These are phyloP conservation scores for Tolypocladium ophioglossoides DNA, from an alignment of 2,329 filamentous ascomycete species.

Conservation along the genomic window DNA sequence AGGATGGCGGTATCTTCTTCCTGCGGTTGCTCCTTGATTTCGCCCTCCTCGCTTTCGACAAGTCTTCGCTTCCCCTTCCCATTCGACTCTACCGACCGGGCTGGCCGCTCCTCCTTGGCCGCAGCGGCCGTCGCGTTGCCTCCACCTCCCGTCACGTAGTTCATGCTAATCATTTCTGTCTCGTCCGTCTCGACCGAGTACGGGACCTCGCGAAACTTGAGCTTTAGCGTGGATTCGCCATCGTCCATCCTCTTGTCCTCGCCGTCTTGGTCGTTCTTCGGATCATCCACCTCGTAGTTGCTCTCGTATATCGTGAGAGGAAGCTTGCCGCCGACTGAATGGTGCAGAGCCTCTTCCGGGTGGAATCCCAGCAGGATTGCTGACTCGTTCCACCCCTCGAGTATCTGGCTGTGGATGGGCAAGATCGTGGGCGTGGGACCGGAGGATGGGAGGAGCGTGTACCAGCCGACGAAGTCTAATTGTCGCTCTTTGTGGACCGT, in stretches of 20 bases:
- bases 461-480: conserved; percentile 88
- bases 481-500: conserved; percentile 76
- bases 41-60: conserved; percentile 20
- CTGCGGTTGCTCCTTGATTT: conserved; percentile 16
- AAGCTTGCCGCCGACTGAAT: conserved; percentile 63
- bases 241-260: conserved; percentile 68
- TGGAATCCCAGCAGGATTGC: conserved; percentile 86
- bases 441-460: conserved; percentile 61
- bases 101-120: conserved; percentile 30
- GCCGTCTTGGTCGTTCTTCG: conserved; percentile 33
- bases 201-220: conserved; percentile 73
- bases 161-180: conserved; percentile 95
- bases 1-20: conserved; percentile 31
- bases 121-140: conserved; percentile 62
- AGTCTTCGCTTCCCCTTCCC: conserved; percentile 40
- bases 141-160: conserved; percentile 79
- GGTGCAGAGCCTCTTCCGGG: conserved; percentile 43
- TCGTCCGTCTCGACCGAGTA: conserved; percentile 90
- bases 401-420: conserved; percentile 67
- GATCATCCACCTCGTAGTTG: conserved; percentile 60
- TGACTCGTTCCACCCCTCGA: conserved; percentile 69
- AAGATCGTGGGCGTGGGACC: conserved; percentile 63
- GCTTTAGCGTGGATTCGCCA: conserved; percentile 40
- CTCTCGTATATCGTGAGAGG: conserved; percentile 89
- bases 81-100: conserved; percentile 34